Base-by-base conservation (phyloP, 2,329 filamentous ascomycete genomes). In the Corynespora cassiicola region DNA sequence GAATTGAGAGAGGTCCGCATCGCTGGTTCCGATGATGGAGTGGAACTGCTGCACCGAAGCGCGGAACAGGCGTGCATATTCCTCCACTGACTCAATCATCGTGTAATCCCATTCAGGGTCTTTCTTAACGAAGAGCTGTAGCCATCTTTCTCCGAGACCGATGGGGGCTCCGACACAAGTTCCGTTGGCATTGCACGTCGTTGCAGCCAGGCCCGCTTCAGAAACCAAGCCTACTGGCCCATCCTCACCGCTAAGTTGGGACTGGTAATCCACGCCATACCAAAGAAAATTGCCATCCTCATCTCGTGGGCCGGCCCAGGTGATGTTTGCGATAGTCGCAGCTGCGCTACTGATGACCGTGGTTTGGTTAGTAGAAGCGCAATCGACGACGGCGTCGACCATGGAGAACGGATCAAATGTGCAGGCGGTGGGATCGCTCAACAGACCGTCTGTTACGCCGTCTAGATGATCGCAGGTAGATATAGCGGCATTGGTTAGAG, bases 401-500 rank as follows among this genome's bases (percentile, higher is more conserved):
- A 51, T 20, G 2, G 37, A 27, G 22, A 33, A 44, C n/a, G 33
- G 29, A 25, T 45, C 27, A 25, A 50, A 32, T 18, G 39, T 22
- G 17, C 49, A 50, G 6, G 28, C 9, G 1, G 44, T 36, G 1
- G 36, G 10, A 17, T 43, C 43, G 58, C 78, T 12, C n/a, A 60
- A 49, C 2, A 59, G 7, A 9, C 42, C 52, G 59, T 79, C 14
- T 42, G 54, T 4, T 6, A 52, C 35, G 6, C 51, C 49, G 12
- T 56, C 55, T 3, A 45, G 20, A 3, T n/a, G 31, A 38, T 58
- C 56, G 31, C 57, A 61, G 5, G 36, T 39, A 2, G 33, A 31
- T 7, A 54, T 24, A 5, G 41, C 46, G 8, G 39, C 39, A 7
- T 22, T 17, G 2, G 43, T 47, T 6, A 52, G 20, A 8, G 43